A percentile compares a stretch with the other conserved stretches of the same genome.
Conservation (phyloP, 805 yeast genomes). For the Schizosaccharomyces lindneri region DNA sequence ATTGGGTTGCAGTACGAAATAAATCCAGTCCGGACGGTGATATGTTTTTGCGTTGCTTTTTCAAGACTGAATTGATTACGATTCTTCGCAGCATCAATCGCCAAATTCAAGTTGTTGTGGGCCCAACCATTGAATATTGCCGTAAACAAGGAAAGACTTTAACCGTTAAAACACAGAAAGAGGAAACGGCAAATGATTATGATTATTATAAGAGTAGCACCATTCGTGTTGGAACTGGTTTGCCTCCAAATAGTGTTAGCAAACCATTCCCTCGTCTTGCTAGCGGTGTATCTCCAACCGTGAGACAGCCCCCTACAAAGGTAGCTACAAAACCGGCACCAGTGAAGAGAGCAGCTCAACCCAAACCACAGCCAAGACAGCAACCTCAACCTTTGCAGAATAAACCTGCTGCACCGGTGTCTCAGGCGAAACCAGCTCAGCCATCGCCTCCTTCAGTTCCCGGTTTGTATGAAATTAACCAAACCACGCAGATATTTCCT, state of each 20-base stretch:
- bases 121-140: conserved; percentile 51
- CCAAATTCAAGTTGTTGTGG: conserved; percentile 37
- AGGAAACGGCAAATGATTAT: conserved; percentile 39
- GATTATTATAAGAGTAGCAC: conserved; percentile 76
- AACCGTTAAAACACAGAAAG: conserved; percentile 40
- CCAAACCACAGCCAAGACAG: no score
- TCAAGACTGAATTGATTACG: conserved; percentile 74
- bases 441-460: no score
- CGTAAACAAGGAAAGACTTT: conserved; percentile 73
- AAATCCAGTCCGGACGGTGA: conserved; percentile 39
- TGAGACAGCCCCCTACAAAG: not conserved
- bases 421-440: no score
- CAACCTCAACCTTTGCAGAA: not conserved
- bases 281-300: not conserved
- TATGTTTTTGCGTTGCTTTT: conserved; percentile 48
- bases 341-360: no score
- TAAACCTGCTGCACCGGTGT: not conserved
- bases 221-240: conserved; percentile 57
- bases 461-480: no score
- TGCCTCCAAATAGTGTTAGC: conserved; percentile 46
- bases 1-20: conserved; percentile 61
- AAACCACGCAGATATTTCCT: no score
- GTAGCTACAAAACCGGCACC: not conserved
- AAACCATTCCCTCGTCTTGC: conserved; percentile 17
- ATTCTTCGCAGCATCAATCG: conserved; percentile 39